Conservation (phyloP, 352 stramenopile genomes). For the Phytopythium cucurbitacearum region DNA sequence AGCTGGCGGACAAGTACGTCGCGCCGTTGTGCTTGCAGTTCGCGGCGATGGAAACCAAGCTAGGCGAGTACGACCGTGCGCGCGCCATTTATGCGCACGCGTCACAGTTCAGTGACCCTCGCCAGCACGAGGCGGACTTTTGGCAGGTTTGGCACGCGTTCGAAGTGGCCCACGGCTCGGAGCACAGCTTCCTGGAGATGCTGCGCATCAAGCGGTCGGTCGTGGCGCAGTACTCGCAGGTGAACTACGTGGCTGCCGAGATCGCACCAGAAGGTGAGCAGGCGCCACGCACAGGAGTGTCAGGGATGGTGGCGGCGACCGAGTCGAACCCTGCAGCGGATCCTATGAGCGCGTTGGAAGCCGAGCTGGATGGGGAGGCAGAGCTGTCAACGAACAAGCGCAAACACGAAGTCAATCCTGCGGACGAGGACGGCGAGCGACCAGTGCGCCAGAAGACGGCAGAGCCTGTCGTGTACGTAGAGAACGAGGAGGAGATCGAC, state of each 20-base stretch:
- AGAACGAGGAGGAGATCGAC: constrained; percentile 92
- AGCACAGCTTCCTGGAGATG: constrained; percentile 99
- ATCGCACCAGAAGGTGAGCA: constrained; percentile 45
- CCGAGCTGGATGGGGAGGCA: constrained; percentile 53
- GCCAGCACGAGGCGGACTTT: constrained; percentile 91
- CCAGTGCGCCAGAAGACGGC: constrained; percentile 76
- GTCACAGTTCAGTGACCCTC: constrained; percentile 96
- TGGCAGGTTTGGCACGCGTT: constrained; percentile 97
- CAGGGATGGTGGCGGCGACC: constrained; percentile 53
- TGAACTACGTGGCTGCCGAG: constrained; percentile 96
- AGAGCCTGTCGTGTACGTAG: constrained; percentile 44
- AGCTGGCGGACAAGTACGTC: constrained; percentile 90
- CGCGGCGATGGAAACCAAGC: constrained; percentile 93
- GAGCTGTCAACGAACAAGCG: constrained; percentile 48
- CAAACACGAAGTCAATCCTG: constrained; percentile 42
- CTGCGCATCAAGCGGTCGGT: constrained; percentile 97
- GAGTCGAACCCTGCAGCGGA: constrained; percentile 48
- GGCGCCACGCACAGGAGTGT: constrained; percentile 14
- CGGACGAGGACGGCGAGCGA: constrained; percentile 58
- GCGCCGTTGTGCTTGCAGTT: constrained; percentile 95
- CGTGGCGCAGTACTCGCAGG: constrained; percentile 93
- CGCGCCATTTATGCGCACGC: constrained; percentile 94
- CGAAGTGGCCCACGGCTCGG: constrained; percentile 93
- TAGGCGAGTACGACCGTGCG: constrained; percentile 97
- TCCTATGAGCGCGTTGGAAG: constrained; percentile 87